A percentile compares a stretch with the other conserved stretches of the same genome.
Evolutionary conservation across 1,139 yeast genomes (phyloP).

Genomic region (Meyerozyma elateridarum): DNA sequence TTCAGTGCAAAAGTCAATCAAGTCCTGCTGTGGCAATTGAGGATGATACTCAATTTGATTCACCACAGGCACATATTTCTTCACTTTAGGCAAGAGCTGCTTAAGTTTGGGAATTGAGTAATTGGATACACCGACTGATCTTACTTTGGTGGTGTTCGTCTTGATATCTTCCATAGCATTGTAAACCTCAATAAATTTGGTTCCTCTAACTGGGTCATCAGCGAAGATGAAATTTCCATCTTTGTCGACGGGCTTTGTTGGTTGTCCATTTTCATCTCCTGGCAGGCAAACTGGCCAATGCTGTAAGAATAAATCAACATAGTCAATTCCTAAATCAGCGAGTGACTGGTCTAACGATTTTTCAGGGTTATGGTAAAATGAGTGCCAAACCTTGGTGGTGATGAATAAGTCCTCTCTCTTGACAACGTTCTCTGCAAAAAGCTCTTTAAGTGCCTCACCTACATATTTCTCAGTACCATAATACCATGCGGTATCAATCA

Average conservation of each 20-base stretch:
- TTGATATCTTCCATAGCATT: slow-evolving; percentile 42
- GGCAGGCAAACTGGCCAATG: slow-evolving; percentile 55
- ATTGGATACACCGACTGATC: slow-evolving; percentile 31
- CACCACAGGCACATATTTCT: slow-evolving; percentile 25
- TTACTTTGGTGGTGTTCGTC: slow-evolving; percentile 24
- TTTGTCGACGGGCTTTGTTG: slow-evolving; percentile 30
- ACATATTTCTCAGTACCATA: slow-evolving; percentile 48
- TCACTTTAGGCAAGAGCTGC: slow-evolving; percentile 23
- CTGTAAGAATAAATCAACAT: slow-evolving; percentile 54
- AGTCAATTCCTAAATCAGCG: slow-evolving; percentile 43
- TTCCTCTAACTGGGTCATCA: slow-evolving; percentile 35
- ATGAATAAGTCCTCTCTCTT: slow-evolving; percentile 55
- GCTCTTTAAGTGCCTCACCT: slow-evolving; percentile 47
- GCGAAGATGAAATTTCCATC: slow-evolving; percentile 41
- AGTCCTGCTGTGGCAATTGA: slow-evolving; percentile 35
- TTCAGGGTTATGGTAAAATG: slow-evolving; percentile 33
- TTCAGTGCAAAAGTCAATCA: slow-evolving; percentile 23
- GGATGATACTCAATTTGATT: slow-evolving; percentile 38
- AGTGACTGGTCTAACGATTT: slow-evolving; percentile 34
- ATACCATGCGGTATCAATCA: slow-evolving; percentile 41
- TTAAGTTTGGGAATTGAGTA: slow-evolving; percentile 26
- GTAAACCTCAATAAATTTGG: slow-evolving; percentile 43
- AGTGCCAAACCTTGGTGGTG: slow-evolving; percentile 59
- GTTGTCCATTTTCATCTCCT: slow-evolving; percentile 36
- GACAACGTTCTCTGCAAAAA: slow-evolving; percentile 42